Percentiles rank a stretch among this genome's conserved stretches.
Evolutionary conservation across 2,329 filamentous ascomycete genomes (phyloP).

Genomic region (Mycosphaerelloides madeirae): DNA sequence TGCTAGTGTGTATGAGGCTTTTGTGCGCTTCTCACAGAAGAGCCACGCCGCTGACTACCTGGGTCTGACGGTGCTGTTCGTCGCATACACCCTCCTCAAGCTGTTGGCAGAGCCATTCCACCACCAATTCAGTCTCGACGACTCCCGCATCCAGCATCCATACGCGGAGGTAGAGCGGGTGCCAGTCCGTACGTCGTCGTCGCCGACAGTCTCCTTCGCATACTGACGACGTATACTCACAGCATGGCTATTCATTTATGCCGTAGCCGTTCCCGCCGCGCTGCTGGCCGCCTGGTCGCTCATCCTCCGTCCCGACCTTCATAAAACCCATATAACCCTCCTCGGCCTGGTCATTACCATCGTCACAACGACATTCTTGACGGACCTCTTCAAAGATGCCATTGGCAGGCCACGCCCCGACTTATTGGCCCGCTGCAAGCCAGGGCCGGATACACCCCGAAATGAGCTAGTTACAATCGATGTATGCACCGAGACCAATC

Average conservation of each 20-base stretch:
- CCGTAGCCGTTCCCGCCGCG: constrained; percentile 64
- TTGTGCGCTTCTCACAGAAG: constrained; percentile 47
- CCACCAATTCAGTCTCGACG: constrained; percentile 86
- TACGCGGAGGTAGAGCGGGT: constrained; percentile 82
- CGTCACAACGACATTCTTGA: constrained; percentile 73
- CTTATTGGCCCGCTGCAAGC: constrained; percentile 80
- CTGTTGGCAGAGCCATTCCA: constrained; percentile 80
- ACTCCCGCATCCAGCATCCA: constrained; percentile 78
- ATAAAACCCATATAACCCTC: constrained; percentile 81
- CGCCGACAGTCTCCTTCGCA: background rate
- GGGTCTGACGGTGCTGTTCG: constrained; percentile 66
- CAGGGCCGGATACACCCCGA: constrained; percentile 52
- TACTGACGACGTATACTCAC: constrained; percentile 3
- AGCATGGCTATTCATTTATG: constrained; percentile 75
- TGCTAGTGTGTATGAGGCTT: constrained; percentile 14
- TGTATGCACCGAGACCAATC: constrained; percentile 67
- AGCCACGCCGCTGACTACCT: constrained; percentile 88
- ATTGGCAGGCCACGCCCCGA: constrained; percentile 82
- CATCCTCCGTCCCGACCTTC: constrained; percentile 56
- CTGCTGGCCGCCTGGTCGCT: constrained; percentile 63
- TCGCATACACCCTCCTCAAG: constrained; percentile 59
- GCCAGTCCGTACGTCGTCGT: constrained; percentile 56
- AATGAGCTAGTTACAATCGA: constrained; percentile 56
- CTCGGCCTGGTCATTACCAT: constrained; percentile 72
- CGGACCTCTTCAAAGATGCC: constrained; percentile 84